These are phyloP conservation scores for Pisolithus orientalis DNA, from an alignment of 768 basidiomycete species.

Conservation along the genomic window DNA sequence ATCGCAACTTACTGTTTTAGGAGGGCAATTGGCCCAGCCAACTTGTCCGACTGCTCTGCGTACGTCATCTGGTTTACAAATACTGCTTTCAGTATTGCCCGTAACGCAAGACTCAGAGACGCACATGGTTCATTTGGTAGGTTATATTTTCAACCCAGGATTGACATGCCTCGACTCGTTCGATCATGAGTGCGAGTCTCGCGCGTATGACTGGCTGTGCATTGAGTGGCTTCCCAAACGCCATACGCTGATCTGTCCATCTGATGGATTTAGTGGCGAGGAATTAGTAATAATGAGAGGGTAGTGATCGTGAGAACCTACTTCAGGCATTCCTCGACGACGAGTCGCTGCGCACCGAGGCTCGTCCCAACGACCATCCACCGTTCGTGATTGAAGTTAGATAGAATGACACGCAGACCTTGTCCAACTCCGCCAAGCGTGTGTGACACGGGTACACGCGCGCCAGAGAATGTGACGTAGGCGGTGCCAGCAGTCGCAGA, in stretches of 20 bases:
- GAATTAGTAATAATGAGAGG: neutral
- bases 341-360: slow-evolving; percentile 67
- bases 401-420: slow-evolving; percentile 78
- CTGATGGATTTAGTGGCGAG: slow-evolving; percentile 31
- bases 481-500: slow-evolving; percentile 89
- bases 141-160: slow-evolving; percentile 89
- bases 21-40: slow-evolving; percentile 86
- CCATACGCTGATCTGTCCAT: slow-evolving; percentile 85
- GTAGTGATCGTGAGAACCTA: slow-evolving; percentile 22
- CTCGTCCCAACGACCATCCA: slow-evolving; percentile 80
- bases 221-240: slow-evolving; percentile 83
- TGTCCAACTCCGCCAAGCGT: slow-evolving; percentile 83
- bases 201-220: slow-evolving; percentile 82
- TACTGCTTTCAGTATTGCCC: neutral
- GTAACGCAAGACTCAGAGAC: slow-evolving; percentile 9
- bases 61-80: slow-evolving; percentile 66
- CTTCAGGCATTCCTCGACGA: slow-evolving; percentile 91
- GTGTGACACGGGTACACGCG: slow-evolving; percentile 79
- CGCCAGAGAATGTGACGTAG: slow-evolving; percentile 74
- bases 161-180: slow-evolving; percentile 79
- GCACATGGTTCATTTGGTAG: slow-evolving; percentile 85
- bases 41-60: slow-evolving; percentile 71
- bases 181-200: slow-evolving; percentile 87
- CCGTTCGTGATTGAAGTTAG: slow-evolving; percentile 86
- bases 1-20: slow-evolving; percentile 67